phyloP scores from a whole-genome alignment of 2,329 filamentous ascomycete genomes.

The Paramyrothecium roridum region DNA sequence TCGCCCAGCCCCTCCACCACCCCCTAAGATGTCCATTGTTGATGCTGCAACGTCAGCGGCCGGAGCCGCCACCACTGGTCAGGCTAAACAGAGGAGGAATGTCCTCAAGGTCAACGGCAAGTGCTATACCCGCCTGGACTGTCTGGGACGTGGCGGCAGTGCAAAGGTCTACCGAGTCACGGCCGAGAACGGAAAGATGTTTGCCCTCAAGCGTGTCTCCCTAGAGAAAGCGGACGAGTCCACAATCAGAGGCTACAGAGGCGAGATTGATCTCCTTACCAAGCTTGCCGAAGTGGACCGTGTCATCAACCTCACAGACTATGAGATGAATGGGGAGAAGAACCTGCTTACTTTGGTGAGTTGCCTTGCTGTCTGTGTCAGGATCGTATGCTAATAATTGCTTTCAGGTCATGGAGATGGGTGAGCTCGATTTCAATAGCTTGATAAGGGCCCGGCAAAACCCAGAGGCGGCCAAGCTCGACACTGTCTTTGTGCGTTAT shows the following conservation, averaged over 20 bases:
- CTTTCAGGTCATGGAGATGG: slow-evolving; percentile 86
- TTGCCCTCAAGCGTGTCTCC: slow-evolving; percentile 89
- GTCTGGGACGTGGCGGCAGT: slow-evolving; percentile 87
- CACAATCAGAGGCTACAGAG: slow-evolving; percentile 83
- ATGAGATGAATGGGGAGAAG: slow-evolving; percentile 90
- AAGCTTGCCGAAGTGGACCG: slow-evolving; percentile 82
- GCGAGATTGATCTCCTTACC: slow-evolving; percentile 87
- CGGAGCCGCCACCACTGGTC: slow-evolving; percentile 72
- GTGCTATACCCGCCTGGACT: slow-evolving; percentile 83
- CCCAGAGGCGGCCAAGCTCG: slow-evolving; percentile 71
- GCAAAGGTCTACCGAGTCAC: slow-evolving; percentile 95
- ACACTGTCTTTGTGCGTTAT: slow-evolving; percentile 88
- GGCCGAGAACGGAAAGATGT: slow-evolving; percentile 93
- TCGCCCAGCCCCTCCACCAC: slow-evolving; percentile 74
- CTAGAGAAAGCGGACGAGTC: slow-evolving; percentile 84
- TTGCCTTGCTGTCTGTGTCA: slow-evolving; percentile 18
- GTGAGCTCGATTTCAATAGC: slow-evolving; percentile 88
- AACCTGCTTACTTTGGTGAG: slow-evolving; percentile 80
- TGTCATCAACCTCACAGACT: slow-evolving; percentile 88
- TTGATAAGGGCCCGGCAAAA: slow-evolving; percentile 74
- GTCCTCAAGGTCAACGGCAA: slow-evolving; percentile 89
- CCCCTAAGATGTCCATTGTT: slow-evolving; percentile 95
- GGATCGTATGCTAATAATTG: slow-evolving; percentile 6
- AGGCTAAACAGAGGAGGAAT: slow-evolving; percentile 72
- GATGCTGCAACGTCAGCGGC: slow-evolving; percentile 84